Conservation (phyloP, 2,329 filamentous ascomycete species). For the Beauveria asiatica region DNA sequence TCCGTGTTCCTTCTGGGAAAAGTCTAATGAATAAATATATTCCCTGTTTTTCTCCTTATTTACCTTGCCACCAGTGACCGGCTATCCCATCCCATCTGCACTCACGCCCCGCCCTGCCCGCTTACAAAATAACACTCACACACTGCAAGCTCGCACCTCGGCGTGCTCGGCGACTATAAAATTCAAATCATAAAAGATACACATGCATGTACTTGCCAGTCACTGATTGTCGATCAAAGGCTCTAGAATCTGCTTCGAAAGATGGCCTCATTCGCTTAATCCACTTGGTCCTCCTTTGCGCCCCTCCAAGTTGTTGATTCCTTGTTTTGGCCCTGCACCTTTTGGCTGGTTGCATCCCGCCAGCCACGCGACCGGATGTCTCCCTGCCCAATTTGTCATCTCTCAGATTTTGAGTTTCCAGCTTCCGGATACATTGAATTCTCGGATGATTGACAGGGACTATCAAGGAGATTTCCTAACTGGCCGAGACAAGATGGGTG, state of each 20-base stretch:
- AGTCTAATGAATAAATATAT: neutral
- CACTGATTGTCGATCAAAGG: conserved; percentile 4
- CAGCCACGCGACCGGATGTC: neutral
- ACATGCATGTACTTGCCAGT: neutral
- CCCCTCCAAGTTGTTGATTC: neutral
- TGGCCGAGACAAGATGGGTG: too few relatives aligned
- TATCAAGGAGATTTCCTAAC: too few relatives aligned
- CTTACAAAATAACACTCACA: too few relatives aligned
- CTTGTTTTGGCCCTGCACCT: neutral
- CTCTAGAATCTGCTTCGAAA: conserved; percentile 2
- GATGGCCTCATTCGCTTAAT: neutral
- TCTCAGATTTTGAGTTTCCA: neutral
- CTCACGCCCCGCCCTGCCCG: too few relatives aligned
- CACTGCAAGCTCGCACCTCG: too few relatives aligned
- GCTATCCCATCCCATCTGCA: too few relatives aligned
- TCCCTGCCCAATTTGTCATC: too few relatives aligned
- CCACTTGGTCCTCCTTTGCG: neutral
- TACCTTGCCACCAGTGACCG: too few relatives aligned
- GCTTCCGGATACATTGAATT: neutral
- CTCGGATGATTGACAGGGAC: neutral
- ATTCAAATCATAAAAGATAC: too few relatives aligned
- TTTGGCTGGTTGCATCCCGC: neutral
- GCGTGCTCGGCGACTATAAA: too few relatives aligned
- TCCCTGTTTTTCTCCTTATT: neutral
- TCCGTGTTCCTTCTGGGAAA: neutral